A percentile compares a stretch with the other conserved stretches of the same genome.
Evolutionary conservation across 2,329 filamentous ascomycete genomes (phyloP).

Genomic region (Grosmannia penicillata): DNA sequence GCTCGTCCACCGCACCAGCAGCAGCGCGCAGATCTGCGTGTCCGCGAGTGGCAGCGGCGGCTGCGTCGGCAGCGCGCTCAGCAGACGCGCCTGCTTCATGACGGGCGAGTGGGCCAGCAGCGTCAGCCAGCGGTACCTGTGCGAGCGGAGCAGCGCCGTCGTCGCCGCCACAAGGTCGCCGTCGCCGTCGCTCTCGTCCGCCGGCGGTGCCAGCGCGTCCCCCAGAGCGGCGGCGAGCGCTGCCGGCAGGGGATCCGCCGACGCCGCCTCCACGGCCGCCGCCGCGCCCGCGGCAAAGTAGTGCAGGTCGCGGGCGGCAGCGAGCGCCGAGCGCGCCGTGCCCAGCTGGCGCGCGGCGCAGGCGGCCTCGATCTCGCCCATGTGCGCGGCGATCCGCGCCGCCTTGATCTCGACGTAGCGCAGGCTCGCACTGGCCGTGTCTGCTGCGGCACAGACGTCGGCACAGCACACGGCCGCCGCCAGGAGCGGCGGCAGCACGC

Average conservation of each 20-base stretch:
- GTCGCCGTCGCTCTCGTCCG: too few species aligned
- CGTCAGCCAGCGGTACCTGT: conserved; percentile 7
- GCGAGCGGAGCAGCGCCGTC: too few species aligned
- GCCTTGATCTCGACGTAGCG: too few species aligned
- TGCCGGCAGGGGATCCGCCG: too few species aligned
- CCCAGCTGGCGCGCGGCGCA: not conserved
- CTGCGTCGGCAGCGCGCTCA: not conserved
- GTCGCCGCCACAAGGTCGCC: too few species aligned
- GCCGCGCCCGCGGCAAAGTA: not conserved
- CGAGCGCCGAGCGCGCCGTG: not conserved
- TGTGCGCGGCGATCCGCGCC: too few species aligned
- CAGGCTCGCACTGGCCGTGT: too few species aligned
- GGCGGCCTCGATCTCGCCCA: too few species aligned
- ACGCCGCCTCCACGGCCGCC: too few species aligned
- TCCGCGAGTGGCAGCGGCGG: conserved; percentile 4
- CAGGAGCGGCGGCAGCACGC: not conserved
- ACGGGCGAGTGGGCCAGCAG: conserved; percentile 9
- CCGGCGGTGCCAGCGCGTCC: too few species aligned
- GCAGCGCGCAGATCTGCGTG: conserved; percentile 12
- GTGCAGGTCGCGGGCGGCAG: not conserved
- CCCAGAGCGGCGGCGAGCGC: too few species aligned
- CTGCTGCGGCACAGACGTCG: not conserved
- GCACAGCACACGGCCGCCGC: not conserved
- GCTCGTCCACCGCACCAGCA: conserved; percentile 18
- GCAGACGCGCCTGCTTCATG: not conserved